Evolutionary conservation across 2,329 filamentous ascomycete species (phyloP).

Genomic region (Stenocarpella maydis): DNA sequence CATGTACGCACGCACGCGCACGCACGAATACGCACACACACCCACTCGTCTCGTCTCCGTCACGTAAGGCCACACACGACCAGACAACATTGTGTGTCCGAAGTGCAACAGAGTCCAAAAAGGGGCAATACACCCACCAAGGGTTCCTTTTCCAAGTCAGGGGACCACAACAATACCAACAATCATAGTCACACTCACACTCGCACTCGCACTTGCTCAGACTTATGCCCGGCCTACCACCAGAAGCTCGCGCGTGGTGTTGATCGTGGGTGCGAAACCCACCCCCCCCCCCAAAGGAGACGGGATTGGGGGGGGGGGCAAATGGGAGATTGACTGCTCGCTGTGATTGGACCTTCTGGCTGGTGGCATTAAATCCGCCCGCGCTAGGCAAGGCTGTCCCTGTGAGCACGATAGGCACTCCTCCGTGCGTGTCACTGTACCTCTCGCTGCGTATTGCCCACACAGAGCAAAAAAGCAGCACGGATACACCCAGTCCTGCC

Average conservation of each 20-base stretch:
- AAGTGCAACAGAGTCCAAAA: conserved; percentile 19
- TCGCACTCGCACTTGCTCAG: not conserved
- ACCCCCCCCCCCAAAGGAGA: not conserved
- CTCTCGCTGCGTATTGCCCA: not conserved
- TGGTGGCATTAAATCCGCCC: conserved; percentile 25
- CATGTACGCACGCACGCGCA: not conserved
- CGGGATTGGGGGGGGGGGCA: conserved; percentile 18
- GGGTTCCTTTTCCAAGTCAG: conserved; percentile 5
- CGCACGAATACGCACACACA: not conserved
- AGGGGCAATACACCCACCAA: conserved; percentile 14
- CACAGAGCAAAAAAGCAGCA: too few relatives aligned
- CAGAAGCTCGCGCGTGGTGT: conserved; percentile 7
- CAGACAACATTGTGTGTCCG: conserved; percentile 20
- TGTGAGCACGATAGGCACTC: conserved; percentile 16
- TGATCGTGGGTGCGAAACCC: conserved; percentile 24
- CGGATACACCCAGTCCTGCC: not conserved
- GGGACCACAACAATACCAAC: not conserved
- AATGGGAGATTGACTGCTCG: conserved; percentile 20
- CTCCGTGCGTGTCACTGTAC: conserved; percentile 23
- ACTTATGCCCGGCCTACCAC: not conserved
- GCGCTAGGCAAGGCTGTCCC: conserved; percentile 29
- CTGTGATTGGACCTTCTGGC: conserved; percentile 16
- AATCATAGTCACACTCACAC: not conserved
- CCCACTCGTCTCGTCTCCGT: not conserved
- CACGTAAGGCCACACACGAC: conserved; percentile 15